Conservation (phyloP, 441 rosid species). For the Gossypium davidsonii region DNA sequence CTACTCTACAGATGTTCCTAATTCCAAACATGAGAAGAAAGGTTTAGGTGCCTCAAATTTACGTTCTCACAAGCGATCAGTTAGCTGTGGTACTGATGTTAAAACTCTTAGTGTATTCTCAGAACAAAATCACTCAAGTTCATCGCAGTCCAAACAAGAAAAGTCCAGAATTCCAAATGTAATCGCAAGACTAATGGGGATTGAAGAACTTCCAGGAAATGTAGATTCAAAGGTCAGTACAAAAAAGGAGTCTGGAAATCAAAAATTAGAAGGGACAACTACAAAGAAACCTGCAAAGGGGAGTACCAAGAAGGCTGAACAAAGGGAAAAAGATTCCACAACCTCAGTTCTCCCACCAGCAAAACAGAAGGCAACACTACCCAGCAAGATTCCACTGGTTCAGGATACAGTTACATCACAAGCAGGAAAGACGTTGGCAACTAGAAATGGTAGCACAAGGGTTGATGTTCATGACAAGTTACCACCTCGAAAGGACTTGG, state of each 20-base stretch:
- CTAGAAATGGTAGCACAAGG: slow-evolving; percentile 24
- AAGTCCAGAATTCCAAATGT: slow-evolving; percentile 77
- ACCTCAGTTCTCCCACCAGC: slow-evolving; percentile 12
- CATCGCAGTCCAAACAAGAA: slow-evolving; percentile 37
- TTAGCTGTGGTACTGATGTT: slow-evolving; percentile 23
- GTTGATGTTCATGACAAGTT: slow-evolving; percentile 27
- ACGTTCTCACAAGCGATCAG: slow-evolving; percentile 37
- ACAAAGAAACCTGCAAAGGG: slow-evolving; percentile 27
- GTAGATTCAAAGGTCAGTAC: slow-evolving; percentile 27
- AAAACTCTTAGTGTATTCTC: slow-evolving; percentile 21
- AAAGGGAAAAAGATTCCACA: slow-evolving; percentile 23
- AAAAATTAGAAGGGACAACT: slow-evolving; percentile 19
- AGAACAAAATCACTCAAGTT: slow-evolving; percentile 29
- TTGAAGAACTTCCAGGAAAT: slow-evolving; percentile 62
- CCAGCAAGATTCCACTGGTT: slow-evolving; percentile 26
- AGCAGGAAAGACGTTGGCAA: slow-evolving; percentile 23
- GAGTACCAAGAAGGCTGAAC: slow-evolving; percentile 20
- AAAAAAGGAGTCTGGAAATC: slow-evolving; percentile 29
- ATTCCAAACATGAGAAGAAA: slow-evolving; percentile 24
- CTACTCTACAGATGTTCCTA: slow-evolving; percentile 30
- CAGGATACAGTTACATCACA: slow-evolving; percentile 19
- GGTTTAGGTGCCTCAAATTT: slow-evolving; percentile 21
- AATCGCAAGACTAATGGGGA: slow-evolving; percentile 84
- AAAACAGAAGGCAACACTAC: slow-evolving; percentile 28
- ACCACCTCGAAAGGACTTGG: slow-evolving; percentile 29